Evolutionary conservation across 257 asterid species (phyloP).

Genomic region (Jacaranda mimosifolia): DNA sequence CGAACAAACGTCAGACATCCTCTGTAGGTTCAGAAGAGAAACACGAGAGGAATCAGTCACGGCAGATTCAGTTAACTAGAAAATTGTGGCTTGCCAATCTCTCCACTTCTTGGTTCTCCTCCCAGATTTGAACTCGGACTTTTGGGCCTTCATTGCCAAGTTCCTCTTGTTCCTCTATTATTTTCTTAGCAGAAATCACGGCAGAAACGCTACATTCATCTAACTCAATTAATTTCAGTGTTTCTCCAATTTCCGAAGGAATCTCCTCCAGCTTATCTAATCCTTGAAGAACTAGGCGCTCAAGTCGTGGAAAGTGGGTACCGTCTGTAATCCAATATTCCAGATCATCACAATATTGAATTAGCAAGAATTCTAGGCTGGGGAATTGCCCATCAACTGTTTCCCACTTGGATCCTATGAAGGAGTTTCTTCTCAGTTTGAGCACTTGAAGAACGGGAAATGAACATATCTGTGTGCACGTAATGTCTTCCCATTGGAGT

Average conservation of each 20-base stretch:
- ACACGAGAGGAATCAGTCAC: too few species aligned
- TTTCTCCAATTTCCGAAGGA: background rate
- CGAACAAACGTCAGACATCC: too few species aligned
- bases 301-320: too few species aligned
- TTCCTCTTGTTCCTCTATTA: too few species aligned
- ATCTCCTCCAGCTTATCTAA: background rate
- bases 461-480: conserved; percentile 13
- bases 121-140: background rate
- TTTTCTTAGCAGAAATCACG: too few species aligned
- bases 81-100: background rate
- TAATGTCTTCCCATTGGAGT: conserved; percentile 27
- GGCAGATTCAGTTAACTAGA: background rate
- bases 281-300: background rate
- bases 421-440: background rate
- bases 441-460: conserved; percentile 35
- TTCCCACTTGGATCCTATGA: conserved; percentile 5
- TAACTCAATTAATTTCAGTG: background rate
- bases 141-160: background rate
- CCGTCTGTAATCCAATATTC: too few species aligned
- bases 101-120: background rate
- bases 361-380: background rate
- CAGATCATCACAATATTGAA: too few species aligned
- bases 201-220: background rate
- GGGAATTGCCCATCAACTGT: background rate
- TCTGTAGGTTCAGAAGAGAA: too few species aligned